Percentiles rank a stretch among this genome's conserved stretches.
Evolutionary conservation across 305 asterid genomes (phyloP).

Genomic region (Petunia hybrid): DNA sequence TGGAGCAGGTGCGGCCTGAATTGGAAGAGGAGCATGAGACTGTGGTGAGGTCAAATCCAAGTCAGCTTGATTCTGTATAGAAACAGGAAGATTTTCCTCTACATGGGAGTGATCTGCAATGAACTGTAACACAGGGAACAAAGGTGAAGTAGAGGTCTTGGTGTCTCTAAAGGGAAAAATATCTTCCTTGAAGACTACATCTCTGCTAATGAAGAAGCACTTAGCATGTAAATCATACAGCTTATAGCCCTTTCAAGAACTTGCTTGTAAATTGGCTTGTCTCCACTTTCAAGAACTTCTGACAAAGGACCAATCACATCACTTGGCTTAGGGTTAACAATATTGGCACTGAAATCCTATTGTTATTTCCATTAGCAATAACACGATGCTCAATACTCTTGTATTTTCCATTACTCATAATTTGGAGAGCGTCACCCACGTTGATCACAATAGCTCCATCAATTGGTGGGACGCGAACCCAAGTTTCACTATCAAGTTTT

Average conservation of each 20-base stretch:
- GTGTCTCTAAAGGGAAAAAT: no score
- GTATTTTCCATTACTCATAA: slow-evolving; percentile 38
- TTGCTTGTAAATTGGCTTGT: slow-evolving; percentile 34
- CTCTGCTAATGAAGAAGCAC: no score
- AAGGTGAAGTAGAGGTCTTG: no score
- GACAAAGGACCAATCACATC: slow-evolving; percentile 36
- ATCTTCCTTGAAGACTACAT: no score
- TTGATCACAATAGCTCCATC: slow-evolving; percentile 37
- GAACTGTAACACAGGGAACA: no score
- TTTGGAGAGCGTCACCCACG: slow-evolving; percentile 37
- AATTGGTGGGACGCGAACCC: slow-evolving; percentile 34
- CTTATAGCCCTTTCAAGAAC: neutral
- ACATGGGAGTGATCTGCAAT: no score
- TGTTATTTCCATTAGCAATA: slow-evolving; percentile 33
- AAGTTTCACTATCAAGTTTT: slow-evolving; percentile 6
- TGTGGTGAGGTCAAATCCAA: no score
- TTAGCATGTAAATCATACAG: no score
- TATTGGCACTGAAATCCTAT: slow-evolving; percentile 36
- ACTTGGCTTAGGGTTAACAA: slow-evolving; percentile 34
- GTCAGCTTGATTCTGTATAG: no score
- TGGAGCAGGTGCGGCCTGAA: no score
- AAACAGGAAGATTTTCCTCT: no score
- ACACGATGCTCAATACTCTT: slow-evolving; percentile 41
- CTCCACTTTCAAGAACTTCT: slow-evolving; percentile 36
- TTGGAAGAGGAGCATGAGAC: no score